These are phyloP conservation scores for Aspergillus hancockii DNA, from an alignment of 495 filamentous ascomycete genomes.

Conservation along the genomic window DNA sequence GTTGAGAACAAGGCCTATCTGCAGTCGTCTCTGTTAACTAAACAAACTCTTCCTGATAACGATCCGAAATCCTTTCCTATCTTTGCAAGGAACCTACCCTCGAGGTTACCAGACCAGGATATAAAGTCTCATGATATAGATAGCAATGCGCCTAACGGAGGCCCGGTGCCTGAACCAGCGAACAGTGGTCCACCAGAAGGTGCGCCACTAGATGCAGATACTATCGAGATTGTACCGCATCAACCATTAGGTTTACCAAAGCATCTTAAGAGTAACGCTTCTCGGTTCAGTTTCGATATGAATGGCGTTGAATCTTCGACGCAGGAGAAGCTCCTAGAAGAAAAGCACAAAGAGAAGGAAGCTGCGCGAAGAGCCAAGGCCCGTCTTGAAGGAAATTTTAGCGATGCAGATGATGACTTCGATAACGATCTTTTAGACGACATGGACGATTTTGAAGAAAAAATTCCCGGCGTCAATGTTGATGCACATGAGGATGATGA, in stretches of 20 bases:
- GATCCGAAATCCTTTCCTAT: slow-evolving; percentile 44
- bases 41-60: slow-evolving; percentile 32
- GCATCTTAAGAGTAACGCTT: slow-evolving; percentile 84
- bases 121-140: slow-evolving; percentile 14
- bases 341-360: slow-evolving; percentile 76
- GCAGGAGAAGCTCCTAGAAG: slow-evolving; percentile 82
- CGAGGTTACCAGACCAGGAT: slow-evolving; percentile 35
- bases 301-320: slow-evolving; percentile 69
- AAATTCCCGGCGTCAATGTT: slow-evolving; percentile 72
- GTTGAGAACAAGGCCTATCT: slow-evolving; percentile 53
- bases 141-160: neutral
- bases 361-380: slow-evolving; percentile 43
- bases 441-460: slow-evolving; percentile 71
- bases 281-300: slow-evolving; percentile 92
- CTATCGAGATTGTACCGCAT: slow-evolving; percentile 40
- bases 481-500: slow-evolving; percentile 61
- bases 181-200: slow-evolving; percentile 9
- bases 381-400: slow-evolving; percentile 45
- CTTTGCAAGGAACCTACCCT: slow-evolving; percentile 53
- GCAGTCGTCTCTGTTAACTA: slow-evolving; percentile 45
- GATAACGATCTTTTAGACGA: slow-evolving; percentile 73
- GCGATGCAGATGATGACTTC: slow-evolving; percentile 57
- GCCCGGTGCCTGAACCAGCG: slow-evolving; percentile 8
- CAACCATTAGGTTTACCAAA: slow-evolving; percentile 54
- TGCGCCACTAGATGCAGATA: slow-evolving; percentile 34